Percentiles rank a stretch among this genome's conserved stretches.
Evolutionary conservation across 257 asterid genomes (phyloP).

Genomic region (Thymus mandschuricus): DNA sequence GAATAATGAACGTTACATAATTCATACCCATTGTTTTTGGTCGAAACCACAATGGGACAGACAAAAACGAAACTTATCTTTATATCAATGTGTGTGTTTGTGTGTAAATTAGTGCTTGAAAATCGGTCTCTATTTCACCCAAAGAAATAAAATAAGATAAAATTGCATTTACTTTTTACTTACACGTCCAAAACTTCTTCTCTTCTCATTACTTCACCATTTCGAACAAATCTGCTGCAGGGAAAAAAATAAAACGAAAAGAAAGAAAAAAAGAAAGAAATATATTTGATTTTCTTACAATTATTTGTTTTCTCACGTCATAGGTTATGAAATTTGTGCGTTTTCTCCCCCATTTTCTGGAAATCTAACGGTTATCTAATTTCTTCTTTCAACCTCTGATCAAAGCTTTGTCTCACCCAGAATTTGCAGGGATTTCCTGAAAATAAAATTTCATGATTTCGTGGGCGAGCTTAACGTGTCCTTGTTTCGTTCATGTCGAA

Average conservation of each 20-base stretch:
- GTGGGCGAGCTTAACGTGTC: conserved; percentile 30
- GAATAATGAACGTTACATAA: neutral
- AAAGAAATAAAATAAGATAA: conserved; percentile 14
- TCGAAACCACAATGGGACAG: too few species aligned
- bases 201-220: too few species aligned
- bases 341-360: neutral
- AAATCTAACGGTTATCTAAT: neutral
- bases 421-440: conserved; percentile 26
- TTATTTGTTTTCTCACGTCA: neutral
- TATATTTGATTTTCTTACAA: neutral
- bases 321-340: neutral
- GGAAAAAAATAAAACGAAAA: too few species aligned
- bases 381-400: conserved; percentile 8
- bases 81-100: too few species aligned
- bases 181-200: conserved; percentile 13
- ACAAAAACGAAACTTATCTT: too few species aligned
- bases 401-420: conserved; percentile 1
- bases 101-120: conserved; percentile 31
- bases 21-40: too few species aligned
- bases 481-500: conserved; percentile 26
- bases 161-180: neutral
- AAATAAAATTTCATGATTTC: conserved; percentile 24
- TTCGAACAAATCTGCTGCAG: too few species aligned
- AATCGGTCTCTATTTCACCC: conserved; percentile 40
- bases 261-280: too few species aligned